Conservation (phyloP, 2,329 filamentous ascomycete species). For the Hirsutella rhossiliensis region DNA sequence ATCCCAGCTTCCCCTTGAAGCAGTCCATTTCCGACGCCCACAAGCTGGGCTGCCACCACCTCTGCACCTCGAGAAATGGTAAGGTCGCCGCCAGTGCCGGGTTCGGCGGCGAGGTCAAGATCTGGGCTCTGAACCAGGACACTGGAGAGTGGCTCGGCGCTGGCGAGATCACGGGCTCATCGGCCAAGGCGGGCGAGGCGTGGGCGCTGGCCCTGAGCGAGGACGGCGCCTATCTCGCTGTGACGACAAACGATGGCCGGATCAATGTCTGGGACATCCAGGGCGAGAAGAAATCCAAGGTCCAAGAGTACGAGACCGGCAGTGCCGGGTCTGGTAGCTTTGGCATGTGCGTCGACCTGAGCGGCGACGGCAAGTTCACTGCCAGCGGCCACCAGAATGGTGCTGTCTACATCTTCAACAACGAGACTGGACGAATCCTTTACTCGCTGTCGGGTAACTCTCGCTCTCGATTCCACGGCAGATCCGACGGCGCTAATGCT, state of each 20-base stretch:
- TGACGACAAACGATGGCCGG: constrained; percentile 75
- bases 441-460: constrained; percentile 69
- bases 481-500: neutral
- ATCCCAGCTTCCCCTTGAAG: constrained; percentile 59
- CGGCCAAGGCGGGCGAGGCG: constrained; percentile 54
- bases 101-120: constrained; percentile 77
- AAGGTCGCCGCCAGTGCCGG: constrained; percentile 69
- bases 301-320: constrained; percentile 73
- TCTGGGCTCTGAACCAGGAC: constrained; percentile 58
- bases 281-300: constrained; percentile 45
- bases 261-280: constrained; percentile 78
- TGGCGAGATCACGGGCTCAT: constrained; percentile 27
- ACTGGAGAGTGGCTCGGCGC: constrained; percentile 36
- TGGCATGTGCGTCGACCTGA: constrained; percentile 76
- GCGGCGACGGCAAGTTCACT: constrained; percentile 68
- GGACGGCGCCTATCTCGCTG: constrained; percentile 75
- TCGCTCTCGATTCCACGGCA: neutral
- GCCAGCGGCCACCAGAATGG: constrained; percentile 91
- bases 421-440: constrained; percentile 70
- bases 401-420: constrained; percentile 88
- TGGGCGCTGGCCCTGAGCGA: constrained; percentile 84
- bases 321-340: constrained; percentile 67
- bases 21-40: constrained; percentile 76
- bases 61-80: constrained; percentile 59
- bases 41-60: constrained; percentile 82